Conservation (phyloP, 768 basidiomycete genomes). For the Paxillus rubicundulus region DNA sequence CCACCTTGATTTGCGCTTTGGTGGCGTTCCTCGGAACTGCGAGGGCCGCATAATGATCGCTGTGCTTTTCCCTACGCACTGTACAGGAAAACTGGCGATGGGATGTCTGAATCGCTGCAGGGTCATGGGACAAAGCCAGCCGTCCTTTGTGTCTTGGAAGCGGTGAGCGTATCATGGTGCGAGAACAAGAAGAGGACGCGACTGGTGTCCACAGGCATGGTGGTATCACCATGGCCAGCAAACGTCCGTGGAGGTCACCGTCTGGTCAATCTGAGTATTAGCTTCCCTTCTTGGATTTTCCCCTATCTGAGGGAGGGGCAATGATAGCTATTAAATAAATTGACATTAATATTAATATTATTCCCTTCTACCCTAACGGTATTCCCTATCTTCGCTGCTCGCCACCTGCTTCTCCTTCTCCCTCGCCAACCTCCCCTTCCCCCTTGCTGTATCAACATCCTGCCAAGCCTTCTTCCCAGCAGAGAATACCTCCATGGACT, state of each 20-base stretch:
- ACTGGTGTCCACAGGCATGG: not conserved
- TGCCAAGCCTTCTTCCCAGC: constrained; percentile 58
- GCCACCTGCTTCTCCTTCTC: constrained; percentile 47
- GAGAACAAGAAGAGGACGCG: not conserved
- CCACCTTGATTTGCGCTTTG: constrained; percentile 34
- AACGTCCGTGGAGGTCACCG: no score
- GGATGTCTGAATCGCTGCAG: not conserved
- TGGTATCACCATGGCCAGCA: not conserved
- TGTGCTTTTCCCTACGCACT: constrained; percentile 5
- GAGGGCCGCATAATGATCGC: constrained; percentile 30
- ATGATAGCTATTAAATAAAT: no score
- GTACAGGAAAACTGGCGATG: constrained; percentile 22
- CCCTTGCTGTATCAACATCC: constrained; percentile 66
- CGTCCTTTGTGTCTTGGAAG: not conserved
- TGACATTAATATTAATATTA: no score
- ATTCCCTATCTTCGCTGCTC: not conserved
- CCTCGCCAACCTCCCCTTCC: constrained; percentile 70
- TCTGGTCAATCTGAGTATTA: no score
- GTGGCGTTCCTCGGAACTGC: constrained; percentile 28
- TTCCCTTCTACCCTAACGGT: no score
- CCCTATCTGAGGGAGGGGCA: no score
- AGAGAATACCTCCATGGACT: constrained; percentile 41
- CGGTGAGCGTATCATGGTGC: not conserved
- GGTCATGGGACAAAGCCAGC: not conserved
- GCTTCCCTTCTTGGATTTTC: no score